These are phyloP conservation scores for Naganishia friedmannii DNA, from an alignment of 768 basidiomycete genomes.

Conservation along the genomic window DNA sequence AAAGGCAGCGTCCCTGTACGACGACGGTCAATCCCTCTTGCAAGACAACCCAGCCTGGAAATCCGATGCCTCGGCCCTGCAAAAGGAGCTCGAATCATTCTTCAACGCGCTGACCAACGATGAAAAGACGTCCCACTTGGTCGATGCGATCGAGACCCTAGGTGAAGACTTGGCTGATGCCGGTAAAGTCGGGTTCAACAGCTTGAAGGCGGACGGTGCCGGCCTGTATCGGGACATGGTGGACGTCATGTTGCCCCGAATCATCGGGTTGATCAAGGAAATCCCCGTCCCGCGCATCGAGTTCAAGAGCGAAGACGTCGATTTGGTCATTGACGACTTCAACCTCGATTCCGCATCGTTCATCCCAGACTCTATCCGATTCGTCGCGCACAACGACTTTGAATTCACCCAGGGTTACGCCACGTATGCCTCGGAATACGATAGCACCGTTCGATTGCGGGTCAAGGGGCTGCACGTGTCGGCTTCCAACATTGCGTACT, in stretches of 20 bases:
- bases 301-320: conserved; percentile 52
- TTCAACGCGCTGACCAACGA: conserved; percentile 50
- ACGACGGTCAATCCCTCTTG: conserved; percentile 52
- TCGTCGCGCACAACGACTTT: conserved; percentile 53
- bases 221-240: conserved; percentile 53
- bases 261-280: conserved; percentile 52
- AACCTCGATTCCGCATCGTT: conserved; percentile 53
- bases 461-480: conserved; percentile 53
- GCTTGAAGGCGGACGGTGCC: conserved; percentile 45
- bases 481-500: conserved; percentile 54
- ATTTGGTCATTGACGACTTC: conserved; percentile 53
- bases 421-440: conserved; percentile 53
- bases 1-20: conserved; percentile 51
- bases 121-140: conserved; percentile 47
- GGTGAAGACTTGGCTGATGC: conserved; percentile 47
- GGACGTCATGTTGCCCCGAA: conserved; percentile 52
- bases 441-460: conserved; percentile 48
- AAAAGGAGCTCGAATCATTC: conserved; percentile 49
- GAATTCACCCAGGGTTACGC: conserved; percentile 54
- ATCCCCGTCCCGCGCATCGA: conserved; percentile 54
- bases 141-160: conserved; percentile 51
- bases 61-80: conserved; percentile 46
- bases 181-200: conserved; percentile 49
- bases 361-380: conserved; percentile 53
- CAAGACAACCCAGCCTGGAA: conserved; percentile 50